A percentile compares a stretch with the other conserved stretches of the same genome.
These are phyloP conservation scores for Craterostigma plantagineum DNA, from an alignment of 257 asterid genomes.

Conservation along the genomic window DNA sequence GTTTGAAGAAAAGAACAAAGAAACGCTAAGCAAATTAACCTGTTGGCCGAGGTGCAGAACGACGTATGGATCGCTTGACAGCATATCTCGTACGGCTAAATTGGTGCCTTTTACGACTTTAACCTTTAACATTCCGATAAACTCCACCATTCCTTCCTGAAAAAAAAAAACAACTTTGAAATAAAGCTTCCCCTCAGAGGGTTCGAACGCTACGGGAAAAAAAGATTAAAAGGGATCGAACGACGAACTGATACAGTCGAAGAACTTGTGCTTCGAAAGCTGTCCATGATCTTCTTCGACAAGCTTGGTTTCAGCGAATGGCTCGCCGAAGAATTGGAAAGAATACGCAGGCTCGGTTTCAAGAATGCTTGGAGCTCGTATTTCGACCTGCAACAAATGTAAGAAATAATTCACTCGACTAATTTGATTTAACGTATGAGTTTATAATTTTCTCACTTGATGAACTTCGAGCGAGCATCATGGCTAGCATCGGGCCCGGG, in stretches of 20 bases:
- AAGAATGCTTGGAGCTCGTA: conserved; percentile 81
- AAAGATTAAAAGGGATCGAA: neutral
- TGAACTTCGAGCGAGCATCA: conserved; percentile 63
- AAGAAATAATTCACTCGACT: conserved; percentile 1
- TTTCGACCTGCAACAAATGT: conserved; percentile 40
- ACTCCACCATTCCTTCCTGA: conserved; percentile 93
- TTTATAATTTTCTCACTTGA: conserved; percentile 26
- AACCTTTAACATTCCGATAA: conserved; percentile 71
- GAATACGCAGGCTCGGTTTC: conserved; percentile 91
- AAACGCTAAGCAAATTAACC: conserved; percentile 24
- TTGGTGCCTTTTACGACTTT: conserved; percentile 68
- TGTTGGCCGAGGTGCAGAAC: conserved; percentile 73
- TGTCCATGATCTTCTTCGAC: conserved; percentile 47
- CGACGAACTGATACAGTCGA: conserved; percentile 33
- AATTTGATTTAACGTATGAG: too few species aligned
- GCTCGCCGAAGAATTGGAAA: conserved; percentile 31
- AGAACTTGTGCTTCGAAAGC: conserved; percentile 54
- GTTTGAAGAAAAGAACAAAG: neutral
- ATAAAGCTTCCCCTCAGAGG: too few species aligned
- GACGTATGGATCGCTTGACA: conserved; percentile 92
- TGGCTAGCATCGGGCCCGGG: conserved; percentile 68
- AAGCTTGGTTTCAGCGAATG: conserved; percentile 53
- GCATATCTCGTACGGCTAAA: conserved; percentile 84
- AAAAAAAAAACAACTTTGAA: conserved; percentile 9
- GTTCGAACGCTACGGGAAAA: too few species aligned